Evolutionary conservation across 208 protist genomes (phyloP), one percentile per base, ranked within the genome.

Genomic region (Trypanosoma vivax): DNA sequence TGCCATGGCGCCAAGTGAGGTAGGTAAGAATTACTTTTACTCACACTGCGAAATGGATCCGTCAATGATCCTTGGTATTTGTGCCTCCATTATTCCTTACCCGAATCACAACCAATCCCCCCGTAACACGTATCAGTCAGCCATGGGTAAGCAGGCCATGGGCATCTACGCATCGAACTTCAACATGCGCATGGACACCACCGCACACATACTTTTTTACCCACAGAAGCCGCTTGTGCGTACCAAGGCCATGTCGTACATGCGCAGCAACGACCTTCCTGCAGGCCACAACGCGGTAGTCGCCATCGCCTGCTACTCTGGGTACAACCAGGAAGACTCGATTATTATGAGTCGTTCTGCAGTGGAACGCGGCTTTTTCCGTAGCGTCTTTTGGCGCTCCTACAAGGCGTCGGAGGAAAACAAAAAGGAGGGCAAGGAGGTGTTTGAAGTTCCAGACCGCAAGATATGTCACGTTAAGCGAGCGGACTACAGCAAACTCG

Each of bases 261-360:
- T 99, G 33, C 69, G 96, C 28, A 99, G 97, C 65, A 63, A 80
- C 35, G 77, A 98, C 37, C 67, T 99, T 35, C 97, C 97, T 1
- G 89, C 97, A 4, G 97, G 97, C 46, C 70, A 92, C 34, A 99
- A 99, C 64, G 89, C 88, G 4, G 81, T 98, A 29, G 92, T 98
- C 1, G 97, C 96, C 10, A 98, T 99, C 51, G 71, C 71, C 4
- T 96, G 83, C 67, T 99, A 99, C 79, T 93, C 88, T 33, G 98
- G 98, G 21, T 99, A 99, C 76, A 99, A 99, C 73, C 96, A 99
- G 68, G 98, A 99, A 71, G 98, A 99, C 66, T 98, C 97, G 18
- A 50, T 99, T 14, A 97, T 99, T 55, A 81, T 99, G 60, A 98
- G 94, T 60, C 80, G 96, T 38, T 92, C 88, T 23, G 46, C 96